A percentile compares a stretch with the other conserved stretches of the same genome.
Evolutionary conservation across 768 basidiomycete species (phyloP).

Genomic region (Steccherinum ochraceum): DNA sequence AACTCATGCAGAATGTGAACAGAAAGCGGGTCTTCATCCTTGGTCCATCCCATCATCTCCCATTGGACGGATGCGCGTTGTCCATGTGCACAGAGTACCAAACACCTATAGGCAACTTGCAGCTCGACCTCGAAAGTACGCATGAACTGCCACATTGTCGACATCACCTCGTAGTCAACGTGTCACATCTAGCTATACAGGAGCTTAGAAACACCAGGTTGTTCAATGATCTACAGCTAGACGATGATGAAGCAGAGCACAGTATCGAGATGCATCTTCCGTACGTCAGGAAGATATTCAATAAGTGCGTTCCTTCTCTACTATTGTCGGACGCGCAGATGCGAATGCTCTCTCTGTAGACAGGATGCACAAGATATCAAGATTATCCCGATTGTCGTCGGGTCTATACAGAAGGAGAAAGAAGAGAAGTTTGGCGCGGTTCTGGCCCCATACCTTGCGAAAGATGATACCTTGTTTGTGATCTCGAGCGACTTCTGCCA

Average conservation of each 20-base stretch:
- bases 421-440: conserved; percentile 64
- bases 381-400: conserved; percentile 89
- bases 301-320: conserved; percentile 56
- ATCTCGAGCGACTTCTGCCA: conserved; percentile 98
- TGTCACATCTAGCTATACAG: conserved; percentile 45
- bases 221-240: conserved; percentile 60
- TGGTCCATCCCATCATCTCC: conserved; percentile 92
- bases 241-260: conserved; percentile 89
- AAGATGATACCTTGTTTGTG: conserved; percentile 79
- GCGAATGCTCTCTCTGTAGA: conserved; percentile 34
- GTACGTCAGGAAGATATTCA: conserved; percentile 79
- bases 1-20: no score
- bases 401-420: conserved; percentile 53
- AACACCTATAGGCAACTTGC: conserved; percentile 81
- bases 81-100: conserved; percentile 71
- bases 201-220: conserved; percentile 59
- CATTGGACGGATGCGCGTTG: conserved; percentile 82
- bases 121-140: conserved; percentile 76
- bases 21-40: conserved; percentile 93
- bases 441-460: conserved; percentile 74
- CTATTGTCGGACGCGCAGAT: background rate
- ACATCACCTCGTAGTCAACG: no score
- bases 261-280: conserved; percentile 98
- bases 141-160: no score
- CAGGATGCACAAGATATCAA: conserved; percentile 71